phyloP scores from a whole-genome alignment of 495 filamentous ascomycete species.

The Podospora fimiseda region DNA sequence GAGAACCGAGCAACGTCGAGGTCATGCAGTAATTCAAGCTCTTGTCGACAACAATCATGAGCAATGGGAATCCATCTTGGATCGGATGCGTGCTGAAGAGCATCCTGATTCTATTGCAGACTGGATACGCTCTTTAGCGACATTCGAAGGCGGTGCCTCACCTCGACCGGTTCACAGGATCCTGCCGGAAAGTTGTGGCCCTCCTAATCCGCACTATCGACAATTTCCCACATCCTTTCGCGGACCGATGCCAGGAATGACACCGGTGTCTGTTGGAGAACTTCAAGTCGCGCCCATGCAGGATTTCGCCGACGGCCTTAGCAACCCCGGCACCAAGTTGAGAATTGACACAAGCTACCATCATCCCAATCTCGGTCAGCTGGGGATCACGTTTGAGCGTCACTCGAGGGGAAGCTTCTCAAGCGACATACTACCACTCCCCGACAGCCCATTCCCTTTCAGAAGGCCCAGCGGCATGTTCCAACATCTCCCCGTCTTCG shows the following conservation, averaged over 20 bases:
- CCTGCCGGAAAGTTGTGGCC: background rate
- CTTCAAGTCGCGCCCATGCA: background rate
- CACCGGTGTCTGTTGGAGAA: background rate
- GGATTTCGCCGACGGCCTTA: background rate
- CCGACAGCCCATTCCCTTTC: background rate
- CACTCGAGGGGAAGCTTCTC: background rate
- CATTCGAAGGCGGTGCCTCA: background rate
- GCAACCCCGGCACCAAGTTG: background rate
- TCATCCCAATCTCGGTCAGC: background rate
- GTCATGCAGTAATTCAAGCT: conserved; percentile 22
- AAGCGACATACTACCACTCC: background rate
- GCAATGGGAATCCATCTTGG: conserved; percentile 18
- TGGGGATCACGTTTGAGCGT: background rate
- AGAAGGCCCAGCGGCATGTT: background rate
- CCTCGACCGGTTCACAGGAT: background rate
- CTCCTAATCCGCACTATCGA: background rate
- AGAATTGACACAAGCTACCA: background rate
- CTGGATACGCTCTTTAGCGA: conserved; percentile 20
- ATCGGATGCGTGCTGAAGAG: conserved; percentile 22
- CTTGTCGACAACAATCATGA: conserved; percentile 22
- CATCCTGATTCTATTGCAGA: conserved; percentile 23
- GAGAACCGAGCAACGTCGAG: conserved; percentile 22
- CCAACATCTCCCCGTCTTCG: background rate
- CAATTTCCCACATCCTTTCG: background rate
- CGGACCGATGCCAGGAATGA: background rate